Evolutionary conservation across 805 yeast species (phyloP).

Genomic region (Pichia cabralensis): DNA sequence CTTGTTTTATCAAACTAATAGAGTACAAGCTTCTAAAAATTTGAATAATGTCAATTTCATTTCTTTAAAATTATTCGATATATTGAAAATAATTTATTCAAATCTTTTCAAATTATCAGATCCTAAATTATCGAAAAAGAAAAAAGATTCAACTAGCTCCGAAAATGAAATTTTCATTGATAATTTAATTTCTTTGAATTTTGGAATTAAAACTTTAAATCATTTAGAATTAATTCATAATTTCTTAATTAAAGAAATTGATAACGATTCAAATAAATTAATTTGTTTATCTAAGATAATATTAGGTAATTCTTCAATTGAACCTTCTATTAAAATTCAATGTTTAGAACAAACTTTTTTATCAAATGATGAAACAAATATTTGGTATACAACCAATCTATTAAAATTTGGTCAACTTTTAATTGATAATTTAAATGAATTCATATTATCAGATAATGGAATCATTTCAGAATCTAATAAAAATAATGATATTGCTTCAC

Average conservation of each 20-base stretch:
- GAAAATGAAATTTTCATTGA: slow-evolving; percentile 8
- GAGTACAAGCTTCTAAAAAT: slow-evolving; percentile 16
- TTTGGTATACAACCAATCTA: slow-evolving; percentile 21
- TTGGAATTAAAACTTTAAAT: slow-evolving; percentile 16
- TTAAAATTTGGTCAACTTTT: slow-evolving; percentile 22
- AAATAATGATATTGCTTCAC: slow-evolving; percentile 17
- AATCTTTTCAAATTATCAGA: slow-evolving; percentile 17
- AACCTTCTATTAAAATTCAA: slow-evolving; percentile 10
- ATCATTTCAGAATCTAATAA: slow-evolving; percentile 14
- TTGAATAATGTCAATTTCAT: slow-evolving; percentile 20
- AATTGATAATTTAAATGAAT: slow-evolving; percentile 24
- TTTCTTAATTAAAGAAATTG: slow-evolving; percentile 23
- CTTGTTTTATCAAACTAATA: slow-evolving; percentile 22
- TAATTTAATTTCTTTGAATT: slow-evolving; percentile 10
- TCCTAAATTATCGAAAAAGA: slow-evolving; percentile 3
- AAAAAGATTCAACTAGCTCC: slow-evolving; percentile 6
- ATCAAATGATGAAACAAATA: slow-evolving; percentile 10
- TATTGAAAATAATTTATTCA: slow-evolving; percentile 15
- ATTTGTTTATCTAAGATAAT: slow-evolving; percentile 22
- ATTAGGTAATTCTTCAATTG: slow-evolving; percentile 10
- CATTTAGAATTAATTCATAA: slow-evolving; percentile 23
- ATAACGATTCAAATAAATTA: slow-evolving; percentile 25
- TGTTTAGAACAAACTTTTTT: slow-evolving; percentile 13
- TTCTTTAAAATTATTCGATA: slow-evolving; percentile 21
- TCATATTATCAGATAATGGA: slow-evolving; percentile 23